Evolutionary conservation across 1,139 yeast species (phyloP).

Genomic region (Geotrichum candidum): DNA sequence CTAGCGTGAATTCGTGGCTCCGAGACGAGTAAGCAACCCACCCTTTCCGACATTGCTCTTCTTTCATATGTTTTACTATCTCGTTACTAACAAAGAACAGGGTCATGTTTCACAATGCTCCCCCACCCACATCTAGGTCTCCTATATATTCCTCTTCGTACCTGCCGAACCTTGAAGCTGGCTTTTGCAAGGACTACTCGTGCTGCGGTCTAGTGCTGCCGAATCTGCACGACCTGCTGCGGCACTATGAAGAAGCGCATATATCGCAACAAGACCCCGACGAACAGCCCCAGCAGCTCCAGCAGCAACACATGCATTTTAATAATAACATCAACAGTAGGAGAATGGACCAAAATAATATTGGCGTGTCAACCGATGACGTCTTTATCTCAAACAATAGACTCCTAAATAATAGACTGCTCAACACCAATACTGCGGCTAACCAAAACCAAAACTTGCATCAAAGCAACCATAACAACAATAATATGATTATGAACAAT

Average conservation of each 20-base stretch:
- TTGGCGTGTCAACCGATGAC: slow-evolving; percentile 71
- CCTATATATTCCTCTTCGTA: slow-evolving; percentile 65
- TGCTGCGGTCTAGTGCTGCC: slow-evolving; percentile 93
- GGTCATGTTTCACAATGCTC: slow-evolving; percentile 32
- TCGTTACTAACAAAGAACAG: slow-evolving; percentile 12
- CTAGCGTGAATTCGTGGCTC: slow-evolving; percentile 91
- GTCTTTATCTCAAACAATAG: slow-evolving; percentile 54
- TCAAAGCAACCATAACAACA: background rate
- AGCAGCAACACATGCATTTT: background rate
- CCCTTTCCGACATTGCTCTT: background rate
- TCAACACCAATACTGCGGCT: background rate
- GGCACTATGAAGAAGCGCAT: slow-evolving; percentile 96
- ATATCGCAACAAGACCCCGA: slow-evolving; percentile 49
- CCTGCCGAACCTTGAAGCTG: slow-evolving; percentile 89
- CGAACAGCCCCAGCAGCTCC: background rate
- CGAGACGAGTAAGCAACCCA: slow-evolving; percentile 69
- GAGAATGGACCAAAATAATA: background rate
- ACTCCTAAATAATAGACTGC: slow-evolving; percentile 21
- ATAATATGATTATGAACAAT: background rate
- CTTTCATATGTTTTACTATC: slow-evolving; percentile 21
- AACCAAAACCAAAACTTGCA: slow-evolving; percentile 1
- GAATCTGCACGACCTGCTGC: slow-evolving; percentile 82
- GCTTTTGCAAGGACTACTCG: slow-evolving; percentile 90
- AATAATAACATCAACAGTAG: background rate
- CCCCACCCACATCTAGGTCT: slow-evolving; percentile 35